phyloP scores from a whole-genome alignment of 164 flowering plant genomes.

The Vitis amurensis region DNA sequence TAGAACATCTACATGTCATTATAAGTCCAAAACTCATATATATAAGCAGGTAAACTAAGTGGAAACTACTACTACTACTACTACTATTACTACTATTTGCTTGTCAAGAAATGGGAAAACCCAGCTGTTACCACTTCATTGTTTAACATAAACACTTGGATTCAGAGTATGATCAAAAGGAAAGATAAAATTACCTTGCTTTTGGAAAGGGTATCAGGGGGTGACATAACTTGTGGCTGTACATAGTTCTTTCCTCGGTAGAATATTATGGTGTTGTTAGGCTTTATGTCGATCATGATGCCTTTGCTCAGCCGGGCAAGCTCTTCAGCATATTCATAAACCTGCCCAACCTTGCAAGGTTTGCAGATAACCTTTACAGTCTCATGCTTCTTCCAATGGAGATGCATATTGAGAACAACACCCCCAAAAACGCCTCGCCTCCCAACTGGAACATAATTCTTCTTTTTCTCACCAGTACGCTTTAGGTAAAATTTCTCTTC shows the following conservation, averaged over 20 bases:
- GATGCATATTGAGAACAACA: conserved; percentile 97
- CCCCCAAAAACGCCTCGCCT: conserved; percentile 96
- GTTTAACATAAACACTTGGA: background rate
- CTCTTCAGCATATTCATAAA: conserved; percentile 82
- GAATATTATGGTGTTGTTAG: conserved; percentile 70
- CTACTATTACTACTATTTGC: no score
- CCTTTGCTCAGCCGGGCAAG: conserved; percentile 84
- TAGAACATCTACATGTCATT: no score
- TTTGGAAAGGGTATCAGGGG: conserved; percentile 81
- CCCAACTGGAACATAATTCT: conserved; percentile 85
- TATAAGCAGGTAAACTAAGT: no score
- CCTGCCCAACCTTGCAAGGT: conserved; percentile 87
- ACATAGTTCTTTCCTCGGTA: conserved; percentile 92
- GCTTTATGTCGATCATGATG: conserved; percentile 73
- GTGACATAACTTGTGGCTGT: conserved; percentile 85
- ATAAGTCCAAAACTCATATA: no score
- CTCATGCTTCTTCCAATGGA: conserved; percentile 93
- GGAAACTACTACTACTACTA: no score
- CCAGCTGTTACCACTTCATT: no score
- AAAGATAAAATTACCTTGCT: conserved; percentile 52
- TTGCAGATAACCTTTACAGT: conserved; percentile 87
- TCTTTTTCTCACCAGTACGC: conserved; percentile 92
- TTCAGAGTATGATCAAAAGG: background rate
- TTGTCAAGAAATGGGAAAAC: no score
- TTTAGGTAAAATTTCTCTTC: conserved; percentile 87